phyloP scores from a whole-genome alignment of 345 rosid species.

The Pelargonium nanum region DNA sequence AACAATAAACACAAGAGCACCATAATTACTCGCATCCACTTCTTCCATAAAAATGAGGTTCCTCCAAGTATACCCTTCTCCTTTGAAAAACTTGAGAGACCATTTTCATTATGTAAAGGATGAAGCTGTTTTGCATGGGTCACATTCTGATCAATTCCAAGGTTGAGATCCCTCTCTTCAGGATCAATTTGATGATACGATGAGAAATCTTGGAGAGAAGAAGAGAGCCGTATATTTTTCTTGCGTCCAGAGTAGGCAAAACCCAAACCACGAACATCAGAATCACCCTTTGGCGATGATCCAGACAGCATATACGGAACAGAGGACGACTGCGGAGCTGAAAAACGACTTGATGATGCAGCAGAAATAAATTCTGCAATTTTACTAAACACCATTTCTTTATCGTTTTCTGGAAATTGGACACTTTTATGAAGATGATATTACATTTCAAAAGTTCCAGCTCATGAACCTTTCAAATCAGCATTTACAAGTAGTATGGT shows the following conservation, averaged over 20 bases:
- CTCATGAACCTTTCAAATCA: neutral
- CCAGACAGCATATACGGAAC: conserved; percentile 40
- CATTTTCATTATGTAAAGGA: conserved; percentile 42
- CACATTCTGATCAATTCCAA: conserved; percentile 29
- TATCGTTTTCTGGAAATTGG: neutral
- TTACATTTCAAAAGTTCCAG: neutral
- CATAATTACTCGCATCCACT: conserved; percentile 47
- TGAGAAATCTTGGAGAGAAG: conserved; percentile 89
- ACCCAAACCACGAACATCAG: conserved; percentile 23
- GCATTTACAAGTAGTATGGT: neutral
- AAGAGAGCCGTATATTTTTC: conserved; percentile 54
- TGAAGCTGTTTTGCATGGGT: conserved; percentile 23
- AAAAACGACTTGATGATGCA: conserved; percentile 26
- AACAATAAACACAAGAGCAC: conserved; percentile 44
- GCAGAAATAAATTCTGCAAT: conserved; percentile 36
- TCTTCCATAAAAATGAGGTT: conserved; percentile 35
- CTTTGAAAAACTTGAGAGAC: conserved; percentile 63
- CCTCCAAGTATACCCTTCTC: conserved; percentile 51
- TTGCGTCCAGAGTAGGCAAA: conserved; percentile 32
- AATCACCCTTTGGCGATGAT: conserved; percentile 28
- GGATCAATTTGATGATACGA: conserved; percentile 41
- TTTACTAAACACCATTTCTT: conserved; percentile 56
- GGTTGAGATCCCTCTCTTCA: conserved; percentile 33
- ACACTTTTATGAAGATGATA: neutral
- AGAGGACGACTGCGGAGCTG: conserved; percentile 30